Evolutionary conservation across 352 stramenopile genomes (phyloP), one percentile per base, ranked within the genome.

Genomic region (Globisporangium nagaii): DNA sequence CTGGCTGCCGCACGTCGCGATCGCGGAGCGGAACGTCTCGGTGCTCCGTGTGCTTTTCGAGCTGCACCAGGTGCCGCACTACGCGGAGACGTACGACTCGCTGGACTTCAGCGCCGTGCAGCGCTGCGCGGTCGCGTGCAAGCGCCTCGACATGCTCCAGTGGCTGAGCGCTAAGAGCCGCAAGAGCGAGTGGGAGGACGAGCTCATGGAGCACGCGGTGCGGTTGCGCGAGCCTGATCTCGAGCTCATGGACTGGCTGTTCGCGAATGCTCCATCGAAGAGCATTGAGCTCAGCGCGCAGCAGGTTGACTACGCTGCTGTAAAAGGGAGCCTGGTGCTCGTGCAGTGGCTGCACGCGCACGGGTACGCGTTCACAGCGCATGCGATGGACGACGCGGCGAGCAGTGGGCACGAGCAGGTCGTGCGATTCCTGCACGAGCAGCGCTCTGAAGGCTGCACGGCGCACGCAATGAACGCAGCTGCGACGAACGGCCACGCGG

Each of bases 1-100:
- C 10, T 59, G 52, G 52, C 41, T 59, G 17, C 20, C 40, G 20
- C 52, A 59, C 43, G 52, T 39, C 20, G 52, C 52, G 41, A 59
- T 59, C 28, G 52, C 34, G 2, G 52, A 43, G 40, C 22, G 34
- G 41, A 34, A 59, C 19, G 19, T 15, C 17, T 13, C 40, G n/a
- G 36, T 56, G 27, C 35, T 56, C 11, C 30, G 27, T 19, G 42
- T 52, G 52, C 52, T 59, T 20, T 34, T 45, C 6, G 19, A 43
- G 32, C 52, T 59, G 22, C 31, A 59, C 19, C 10, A 20, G 22
- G 30, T 45, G 52, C 41, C 22, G 30, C 24, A 51, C 22, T 50
- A 58, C 10, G 51, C 40, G 6, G 19, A 17, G 12, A 20, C 12
- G 17, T 27, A 41, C 32, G 31, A 50, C 2, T 32, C 20, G 24